Evolutionary conservation across 768 basidiomycete species (phyloP).

Genomic region (Postia placenta): DNA sequence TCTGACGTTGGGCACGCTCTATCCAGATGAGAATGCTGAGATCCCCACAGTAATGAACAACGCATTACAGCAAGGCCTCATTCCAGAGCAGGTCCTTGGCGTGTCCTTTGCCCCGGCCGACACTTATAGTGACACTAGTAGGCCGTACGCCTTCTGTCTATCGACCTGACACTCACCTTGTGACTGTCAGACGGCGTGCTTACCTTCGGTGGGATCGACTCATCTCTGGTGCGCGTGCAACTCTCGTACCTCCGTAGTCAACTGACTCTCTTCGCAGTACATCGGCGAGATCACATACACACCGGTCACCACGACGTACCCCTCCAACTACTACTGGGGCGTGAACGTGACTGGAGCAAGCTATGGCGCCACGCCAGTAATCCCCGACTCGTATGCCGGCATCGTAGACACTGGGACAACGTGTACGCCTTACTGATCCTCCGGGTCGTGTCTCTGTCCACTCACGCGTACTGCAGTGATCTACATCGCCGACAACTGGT

Average conservation of each 20-base stretch:
- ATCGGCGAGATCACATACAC: slow-evolving; percentile 23
- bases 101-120: slow-evolving; percentile 25
- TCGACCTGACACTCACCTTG: no score
- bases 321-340: slow-evolving; percentile 45
- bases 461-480: slow-evolving; percentile 23
- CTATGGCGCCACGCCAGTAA: slow-evolving; percentile 25
- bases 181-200: slow-evolving; percentile 22
- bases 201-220: slow-evolving; percentile 27
- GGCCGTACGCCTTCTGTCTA: slow-evolving; percentile 7
- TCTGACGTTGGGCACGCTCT: slow-evolving; percentile 22
- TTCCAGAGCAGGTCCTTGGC: slow-evolving; percentile 24
- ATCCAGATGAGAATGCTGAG: background rate
- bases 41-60: slow-evolving; percentile 32
- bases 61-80: slow-evolving; percentile 25
- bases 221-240: slow-evolving; percentile 17
- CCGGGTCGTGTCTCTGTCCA: background rate
- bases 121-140: slow-evolving; percentile 11
- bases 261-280: slow-evolving; percentile 15
- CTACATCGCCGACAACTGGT: slow-evolving; percentile 53
- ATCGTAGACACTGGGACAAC: slow-evolving; percentile 53
- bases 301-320: slow-evolving; percentile 37
- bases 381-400: slow-evolving; percentile 34
- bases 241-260: background rate
- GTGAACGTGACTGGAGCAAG: slow-evolving; percentile 35
- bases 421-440: slow-evolving; percentile 11